These are phyloP conservation scores for Trichoderma koningiopsis DNA, from an alignment of 2,329 filamentous ascomycete species.

Conservation along the genomic window DNA sequence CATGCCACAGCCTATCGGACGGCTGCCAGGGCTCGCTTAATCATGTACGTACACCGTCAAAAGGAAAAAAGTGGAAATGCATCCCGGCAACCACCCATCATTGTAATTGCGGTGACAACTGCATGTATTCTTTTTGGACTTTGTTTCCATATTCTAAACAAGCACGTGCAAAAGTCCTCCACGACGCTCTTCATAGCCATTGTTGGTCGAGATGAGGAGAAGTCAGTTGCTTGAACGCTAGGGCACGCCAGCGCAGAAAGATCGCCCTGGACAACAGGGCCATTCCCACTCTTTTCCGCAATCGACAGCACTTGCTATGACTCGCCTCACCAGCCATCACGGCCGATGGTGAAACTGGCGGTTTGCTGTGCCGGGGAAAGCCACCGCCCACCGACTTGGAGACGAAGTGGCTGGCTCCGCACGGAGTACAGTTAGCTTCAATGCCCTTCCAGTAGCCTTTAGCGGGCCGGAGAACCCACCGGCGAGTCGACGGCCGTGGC, in stretches of 20 bases:
- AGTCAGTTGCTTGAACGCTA: background rate
- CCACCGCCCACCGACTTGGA: slow-evolving; percentile 12
- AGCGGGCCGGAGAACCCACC: slow-evolving; percentile 26
- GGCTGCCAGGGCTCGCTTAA: slow-evolving; percentile 20
- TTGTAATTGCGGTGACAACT: slow-evolving; percentile 22
- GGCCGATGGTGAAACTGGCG: slow-evolving; percentile 18
- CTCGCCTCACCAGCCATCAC: slow-evolving; percentile 7
- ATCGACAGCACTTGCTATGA: background rate
- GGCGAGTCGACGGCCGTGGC: slow-evolving; percentile 26
- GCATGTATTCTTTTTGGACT: background rate
- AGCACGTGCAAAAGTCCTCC: slow-evolving; percentile 7
- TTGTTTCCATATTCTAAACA: background rate
- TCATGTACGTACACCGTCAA: slow-evolving; percentile 12
- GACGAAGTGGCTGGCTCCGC: slow-evolving; percentile 1
- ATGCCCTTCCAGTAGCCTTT: slow-evolving; percentile 16
- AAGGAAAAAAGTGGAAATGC: slow-evolving; percentile 8
- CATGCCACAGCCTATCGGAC: slow-evolving; percentile 20
- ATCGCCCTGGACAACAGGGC: background rate
- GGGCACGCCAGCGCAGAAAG: background rate
- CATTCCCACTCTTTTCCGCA: slow-evolving; percentile 20
- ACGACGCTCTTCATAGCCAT: background rate
- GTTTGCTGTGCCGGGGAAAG: slow-evolving; percentile 5
- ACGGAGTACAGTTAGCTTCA: slow-evolving; percentile 7
- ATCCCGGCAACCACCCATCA: background rate
- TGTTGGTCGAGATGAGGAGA: background rate